Conservation (phyloP, 2,329 filamentous ascomycete species). For the Biscogniauxia marginata region DNA sequence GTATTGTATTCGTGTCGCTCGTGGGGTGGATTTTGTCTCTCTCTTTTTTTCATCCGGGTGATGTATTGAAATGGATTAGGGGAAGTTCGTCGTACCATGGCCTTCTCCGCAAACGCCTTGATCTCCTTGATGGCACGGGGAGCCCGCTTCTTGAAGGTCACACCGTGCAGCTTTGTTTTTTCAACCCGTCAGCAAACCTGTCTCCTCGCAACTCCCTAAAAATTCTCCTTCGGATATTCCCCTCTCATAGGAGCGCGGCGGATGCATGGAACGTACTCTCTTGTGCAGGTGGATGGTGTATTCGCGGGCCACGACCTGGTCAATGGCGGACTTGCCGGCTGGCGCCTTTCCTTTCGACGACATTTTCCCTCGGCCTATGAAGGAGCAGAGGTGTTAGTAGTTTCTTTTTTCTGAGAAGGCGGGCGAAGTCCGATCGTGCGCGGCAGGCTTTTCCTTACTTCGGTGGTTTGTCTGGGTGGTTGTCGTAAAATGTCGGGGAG, state of each 20-base stretch:
- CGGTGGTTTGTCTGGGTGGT: slow-evolving; percentile 25
- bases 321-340: slow-evolving; percentile 87
- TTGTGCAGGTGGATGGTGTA: slow-evolving; percentile 99
- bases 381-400: slow-evolving; percentile 9
- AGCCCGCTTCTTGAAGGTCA: slow-evolving; percentile 99
- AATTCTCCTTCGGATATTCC: background rate
- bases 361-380: slow-evolving; percentile 46
- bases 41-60: background rate
- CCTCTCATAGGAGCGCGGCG: background rate
- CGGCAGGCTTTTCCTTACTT: slow-evolving; percentile 21
- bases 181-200: slow-evolving; percentile 33
- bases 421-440: slow-evolving; percentile 3
- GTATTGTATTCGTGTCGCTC: background rate
- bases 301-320: slow-evolving; percentile 98
- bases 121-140: slow-evolving; percentile 99
- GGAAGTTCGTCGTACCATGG: slow-evolving; percentile 75
- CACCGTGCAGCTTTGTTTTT: slow-evolving; percentile 82
- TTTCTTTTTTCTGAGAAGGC: slow-evolving; percentile 6
- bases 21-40: slow-evolving; percentile 1
- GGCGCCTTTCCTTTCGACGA: slow-evolving; percentile 65
- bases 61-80: background rate
- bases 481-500: slow-evolving; percentile 26
- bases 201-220: slow-evolving; percentile 16
- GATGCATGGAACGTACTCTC: slow-evolving; percentile 67
- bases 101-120: slow-evolving; percentile 85